Conservation (phyloP, 129 eudicot genomes). For the Sambucus nigra region DNA sequence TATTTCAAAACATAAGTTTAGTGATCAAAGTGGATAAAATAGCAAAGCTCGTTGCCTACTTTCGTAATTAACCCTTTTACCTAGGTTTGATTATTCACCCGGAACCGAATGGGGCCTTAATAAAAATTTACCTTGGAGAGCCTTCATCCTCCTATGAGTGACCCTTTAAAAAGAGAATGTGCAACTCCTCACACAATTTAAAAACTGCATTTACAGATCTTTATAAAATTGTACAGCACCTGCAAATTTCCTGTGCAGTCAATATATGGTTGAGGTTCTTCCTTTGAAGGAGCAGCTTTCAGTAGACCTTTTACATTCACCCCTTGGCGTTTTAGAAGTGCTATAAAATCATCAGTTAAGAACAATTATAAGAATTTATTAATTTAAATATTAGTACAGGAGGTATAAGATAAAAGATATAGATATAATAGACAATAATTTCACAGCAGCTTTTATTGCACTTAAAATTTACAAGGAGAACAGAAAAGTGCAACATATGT, state of each 20-base stretch:
- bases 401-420: not conserved
- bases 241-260: conserved; percentile 91
- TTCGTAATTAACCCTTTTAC: too few relatives aligned
- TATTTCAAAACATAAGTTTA: too few relatives aligned
- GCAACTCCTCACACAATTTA: not conserved
- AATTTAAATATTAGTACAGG: not conserved
- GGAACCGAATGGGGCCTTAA: too few relatives aligned
- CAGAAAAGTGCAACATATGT: not conserved
- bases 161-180: not conserved
- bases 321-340: conserved; percentile 83
- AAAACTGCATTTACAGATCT: not conserved
- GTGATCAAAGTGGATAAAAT: too few relatives aligned
- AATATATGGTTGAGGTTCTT: conserved; percentile 61
- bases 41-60: too few relatives aligned
- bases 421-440: not conserved
- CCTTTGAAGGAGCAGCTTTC: conserved; percentile 61
- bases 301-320: conserved; percentile 71
- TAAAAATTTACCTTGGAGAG: not conserved
- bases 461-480: not conserved
- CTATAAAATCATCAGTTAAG: conserved; percentile 31
- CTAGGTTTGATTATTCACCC: too few relatives aligned
- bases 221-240: conserved; percentile 27
- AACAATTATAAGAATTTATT: conserved; percentile 7
- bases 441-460: not conserved
- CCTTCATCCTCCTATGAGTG: not conserved